Base-by-base conservation (phyloP, 1,139 yeast genomes). In the Debaryomyces sp. region DNA sequence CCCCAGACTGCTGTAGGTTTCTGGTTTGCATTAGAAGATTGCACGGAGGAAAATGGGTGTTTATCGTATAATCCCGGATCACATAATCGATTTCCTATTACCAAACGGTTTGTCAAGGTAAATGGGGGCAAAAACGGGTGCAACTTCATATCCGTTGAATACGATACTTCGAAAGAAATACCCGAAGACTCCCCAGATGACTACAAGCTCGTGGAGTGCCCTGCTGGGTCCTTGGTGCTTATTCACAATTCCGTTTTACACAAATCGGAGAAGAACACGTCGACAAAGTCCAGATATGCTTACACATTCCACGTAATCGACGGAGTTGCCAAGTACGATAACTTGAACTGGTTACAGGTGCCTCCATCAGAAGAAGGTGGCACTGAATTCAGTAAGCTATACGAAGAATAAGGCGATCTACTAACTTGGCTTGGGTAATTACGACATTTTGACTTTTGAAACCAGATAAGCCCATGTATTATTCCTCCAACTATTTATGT, bases 1-100 rank as follows among this genome's bases (percentile, higher is more conserved):
- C 96, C 96, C 0, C 84, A 79, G 47, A 70, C 83, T 2, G 91
- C 94, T 0, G 65, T 87, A 38, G 96, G 96, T 4, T 88, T 85
- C 61, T 88, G 96, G 96, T 82, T 84, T 59, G 94, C 96, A 0
- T 68, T 88, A 54, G 91, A 88, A 56, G 89, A 87, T 58, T 88
- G 95, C 60, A 84, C 86, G 1, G 54, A 63, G 6, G 70, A 69
- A 6, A 88, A 88, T 62, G 96, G 96, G 0, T 87, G 95, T 51
- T 69, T 88, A 27, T 80, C 83, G 51, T 87, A 78, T 60, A 74
- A 81, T n/a, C 92, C 95, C 0, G 94, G 94, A 0, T 80, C 90
- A 2, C 96, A 88, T 60, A 79, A 78, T 59, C 70, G 67, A 3
- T 71, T 75, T 34, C 83, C 85, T 0, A 75, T 88, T 5, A 70